Conservation (phyloP, 495 filamentous ascomycete genomes). For the Neurospora africana region DNA sequence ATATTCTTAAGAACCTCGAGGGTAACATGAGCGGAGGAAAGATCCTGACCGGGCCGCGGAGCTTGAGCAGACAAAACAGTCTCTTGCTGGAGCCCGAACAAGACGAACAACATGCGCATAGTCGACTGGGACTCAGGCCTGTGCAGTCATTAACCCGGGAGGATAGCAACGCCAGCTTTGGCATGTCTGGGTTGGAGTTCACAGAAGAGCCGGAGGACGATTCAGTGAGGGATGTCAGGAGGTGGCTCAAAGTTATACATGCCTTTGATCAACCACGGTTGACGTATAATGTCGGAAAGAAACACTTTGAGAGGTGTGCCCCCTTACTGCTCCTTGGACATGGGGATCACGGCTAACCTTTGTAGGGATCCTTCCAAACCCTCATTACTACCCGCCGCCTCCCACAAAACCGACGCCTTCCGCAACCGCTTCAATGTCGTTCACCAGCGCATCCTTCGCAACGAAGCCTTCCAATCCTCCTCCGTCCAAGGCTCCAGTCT, state of each 20-base stretch:
- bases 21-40: constrained; percentile 74
- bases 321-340: not conserved
- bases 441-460: constrained; percentile 81
- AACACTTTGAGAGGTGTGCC: constrained; percentile 70
- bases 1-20: constrained; percentile 72
- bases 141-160: constrained; percentile 30
- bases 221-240: constrained; percentile 48
- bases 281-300: constrained; percentile 76
- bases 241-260: constrained; percentile 66
- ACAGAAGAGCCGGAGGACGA: constrained; percentile 54
- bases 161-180: constrained; percentile 54
- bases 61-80: constrained; percentile 50
- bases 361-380: constrained; percentile 50
- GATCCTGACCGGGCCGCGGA: constrained; percentile 36
- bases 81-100: constrained; percentile 32
- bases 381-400: constrained; percentile 66
- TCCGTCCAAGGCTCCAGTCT: constrained; percentile 44
- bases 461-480: constrained; percentile 84
- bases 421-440: constrained; percentile 82
- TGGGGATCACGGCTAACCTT: not conserved
- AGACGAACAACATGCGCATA: constrained; percentile 29
- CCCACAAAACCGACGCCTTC: constrained; percentile 76
- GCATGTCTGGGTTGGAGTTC: constrained; percentile 48
- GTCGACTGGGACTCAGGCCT: constrained; percentile 34
- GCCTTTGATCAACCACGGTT: constrained; percentile 83